A percentile compares a stretch with the other conserved stretches of the same genome.
Evolutionary conservation across 495 filamentous ascomycete genomes (phyloP).

Genomic region (Neurospora africana): DNA sequence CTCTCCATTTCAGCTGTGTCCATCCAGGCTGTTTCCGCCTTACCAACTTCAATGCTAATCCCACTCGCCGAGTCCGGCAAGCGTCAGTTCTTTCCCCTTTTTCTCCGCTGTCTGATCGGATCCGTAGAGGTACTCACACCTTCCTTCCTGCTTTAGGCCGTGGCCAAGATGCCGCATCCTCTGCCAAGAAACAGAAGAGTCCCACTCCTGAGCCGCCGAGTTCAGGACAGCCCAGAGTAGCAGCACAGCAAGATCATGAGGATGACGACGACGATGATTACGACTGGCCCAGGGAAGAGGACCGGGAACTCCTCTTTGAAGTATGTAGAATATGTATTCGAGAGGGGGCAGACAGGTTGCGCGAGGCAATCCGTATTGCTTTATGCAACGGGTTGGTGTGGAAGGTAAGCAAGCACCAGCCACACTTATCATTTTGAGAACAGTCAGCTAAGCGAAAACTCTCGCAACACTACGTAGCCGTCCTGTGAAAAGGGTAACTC

Average conservation of each 20-base stretch:
- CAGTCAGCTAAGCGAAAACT: not conserved
- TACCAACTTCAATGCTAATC: not conserved
- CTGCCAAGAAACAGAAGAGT: not conserved
- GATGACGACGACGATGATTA: not conserved
- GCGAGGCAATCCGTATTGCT: not conserved
- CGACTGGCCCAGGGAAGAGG: not conserved
- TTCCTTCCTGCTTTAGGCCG: not conserved
- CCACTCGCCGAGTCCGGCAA: not conserved
- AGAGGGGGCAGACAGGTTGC: no score
- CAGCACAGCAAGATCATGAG: not conserved
- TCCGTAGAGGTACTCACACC: not conserved
- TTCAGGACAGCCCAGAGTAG: not conserved
- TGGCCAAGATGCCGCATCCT: not conserved
- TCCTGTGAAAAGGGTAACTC: not conserved
- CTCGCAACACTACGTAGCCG: not conserved
- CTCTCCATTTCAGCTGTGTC: not conserved
- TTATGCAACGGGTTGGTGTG: not conserved
- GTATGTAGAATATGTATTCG: no score
- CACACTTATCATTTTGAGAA: no score
- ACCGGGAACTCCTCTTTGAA: no score
- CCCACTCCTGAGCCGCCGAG: not conserved
- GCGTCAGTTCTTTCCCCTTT: not conserved
- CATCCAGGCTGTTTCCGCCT: not conserved
- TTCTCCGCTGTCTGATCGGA: not conserved
- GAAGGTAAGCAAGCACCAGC: not conserved